Conservation (phyloP, 805 yeast genomes). For the Saccharomycopsis sp. region DNA sequence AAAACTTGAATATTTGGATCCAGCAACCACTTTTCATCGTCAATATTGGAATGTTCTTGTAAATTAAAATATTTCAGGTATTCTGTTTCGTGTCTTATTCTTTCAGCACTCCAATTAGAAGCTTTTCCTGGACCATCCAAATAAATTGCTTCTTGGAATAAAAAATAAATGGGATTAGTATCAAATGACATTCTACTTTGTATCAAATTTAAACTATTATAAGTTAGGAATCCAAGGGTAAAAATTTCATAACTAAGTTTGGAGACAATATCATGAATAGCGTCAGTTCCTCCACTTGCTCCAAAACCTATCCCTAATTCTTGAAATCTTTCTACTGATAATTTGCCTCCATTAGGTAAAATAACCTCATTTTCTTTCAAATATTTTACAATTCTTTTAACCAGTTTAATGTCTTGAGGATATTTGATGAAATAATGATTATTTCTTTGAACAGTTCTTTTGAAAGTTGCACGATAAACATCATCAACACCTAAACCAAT, state of each 20-base stretch:
- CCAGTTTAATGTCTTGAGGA: slow-evolving; percentile 34
- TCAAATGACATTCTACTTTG: slow-evolving; percentile 34
- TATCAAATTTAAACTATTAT: slow-evolving; percentile 26
- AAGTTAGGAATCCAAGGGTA: slow-evolving; percentile 29
- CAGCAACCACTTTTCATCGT: slow-evolving; percentile 11
- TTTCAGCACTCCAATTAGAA: slow-evolving; percentile 42
- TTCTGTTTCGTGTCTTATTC: slow-evolving; percentile 23
- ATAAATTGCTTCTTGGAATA: slow-evolving; percentile 51
- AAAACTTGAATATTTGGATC: slow-evolving; percentile 23
- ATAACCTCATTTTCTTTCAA: slow-evolving; percentile 24
- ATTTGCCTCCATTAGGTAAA: slow-evolving; percentile 41
- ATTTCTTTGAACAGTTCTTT: slow-evolving; percentile 38
- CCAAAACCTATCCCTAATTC: slow-evolving; percentile 44
- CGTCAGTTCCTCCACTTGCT: slow-evolving; percentile 38
- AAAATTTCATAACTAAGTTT: slow-evolving; percentile 31
- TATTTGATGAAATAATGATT: slow-evolving; percentile 36
- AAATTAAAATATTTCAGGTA: slow-evolving; percentile 23
- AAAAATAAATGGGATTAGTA: slow-evolving; percentile 42
- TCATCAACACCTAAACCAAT: slow-evolving; percentile 33
- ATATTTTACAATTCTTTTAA: slow-evolving; percentile 29
- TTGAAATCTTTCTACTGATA: slow-evolving; percentile 43
- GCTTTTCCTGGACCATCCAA: slow-evolving; percentile 30
- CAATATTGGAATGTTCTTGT: slow-evolving; percentile 2
- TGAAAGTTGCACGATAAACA: slow-evolving; percentile 39
- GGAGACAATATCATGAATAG: slow-evolving; percentile 34